Evolutionary conservation across 116 monocot species (phyloP).

Genomic region (Zostera marina): DNA sequence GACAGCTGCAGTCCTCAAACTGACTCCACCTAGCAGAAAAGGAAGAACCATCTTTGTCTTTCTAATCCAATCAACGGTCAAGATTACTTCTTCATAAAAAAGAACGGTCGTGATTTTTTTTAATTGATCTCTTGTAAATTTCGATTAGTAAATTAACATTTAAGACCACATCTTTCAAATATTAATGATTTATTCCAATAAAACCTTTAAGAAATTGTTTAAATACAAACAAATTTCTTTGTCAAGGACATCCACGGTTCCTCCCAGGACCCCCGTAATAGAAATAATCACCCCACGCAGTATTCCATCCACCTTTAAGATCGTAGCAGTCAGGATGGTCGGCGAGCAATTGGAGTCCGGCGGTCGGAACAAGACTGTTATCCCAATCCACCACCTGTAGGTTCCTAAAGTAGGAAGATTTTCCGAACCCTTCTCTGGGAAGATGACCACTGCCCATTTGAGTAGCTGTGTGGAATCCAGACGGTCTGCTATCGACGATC

Average conservation of each 20-base stretch:
- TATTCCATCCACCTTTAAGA: slow-evolving; percentile 30
- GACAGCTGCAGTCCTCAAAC: no score
- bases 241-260: slow-evolving; percentile 36
- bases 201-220: no score
- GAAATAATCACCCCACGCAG: slow-evolving; percentile 58
- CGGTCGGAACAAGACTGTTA: slow-evolving; percentile 33
- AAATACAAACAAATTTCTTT: not conserved
- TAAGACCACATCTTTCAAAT: no score
- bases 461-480: slow-evolving; percentile 33
- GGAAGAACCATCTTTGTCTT: no score
- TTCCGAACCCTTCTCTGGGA: slow-evolving; percentile 29
- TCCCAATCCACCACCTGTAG: slow-evolving; percentile 59
- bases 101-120: no score
- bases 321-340: slow-evolving; percentile 54
- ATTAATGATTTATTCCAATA: no score
- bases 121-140: no score
- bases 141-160: no score
- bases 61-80: no score
- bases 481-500: slow-evolving; percentile 45
- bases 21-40: no score
- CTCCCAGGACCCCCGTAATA: slow-evolving; percentile 68
- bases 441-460: slow-evolving; percentile 70
- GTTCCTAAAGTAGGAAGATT: slow-evolving; percentile 54
- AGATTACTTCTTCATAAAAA: no score
- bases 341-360: slow-evolving; percentile 26